Evolutionary conservation across 2,329 filamentous ascomycete genomes (phyloP), one percentile per base, ranked within the genome.

Genomic region (Pyricularia pennisetigena): DNA sequence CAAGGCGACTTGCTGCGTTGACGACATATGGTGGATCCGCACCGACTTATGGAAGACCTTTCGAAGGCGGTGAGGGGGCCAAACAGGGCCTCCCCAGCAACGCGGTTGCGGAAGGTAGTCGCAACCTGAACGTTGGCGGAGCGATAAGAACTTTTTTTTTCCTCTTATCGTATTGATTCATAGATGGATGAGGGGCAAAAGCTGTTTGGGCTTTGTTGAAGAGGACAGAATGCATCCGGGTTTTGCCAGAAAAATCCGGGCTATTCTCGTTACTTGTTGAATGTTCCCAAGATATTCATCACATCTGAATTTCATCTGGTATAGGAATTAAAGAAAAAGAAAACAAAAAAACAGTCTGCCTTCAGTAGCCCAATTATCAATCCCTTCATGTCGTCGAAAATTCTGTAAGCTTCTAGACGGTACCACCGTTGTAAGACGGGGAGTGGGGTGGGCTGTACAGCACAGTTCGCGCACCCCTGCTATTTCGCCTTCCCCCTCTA

Each of bases 391-490:
- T 5, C 57, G 14, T 66, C 35, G 65, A 66, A 66, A 57, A 23
- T 66, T 66, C 65, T 66, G 35, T n/a, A n/a, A 57, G 65, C 41
- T 66, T 66, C 65, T 29, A 66, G 65, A 66, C 41, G 24, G 24
- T 54, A n/a, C 35, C 26, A 62, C 26, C n/a, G 57, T 62, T 28
- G 59, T 28, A 62, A 62, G 14, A 23, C 59, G 59, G 24, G 32
- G 59, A 62, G 32, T 41, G 65, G 65, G 35, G 65, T 66, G 65
- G 65, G n/a, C 54, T 54, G 35, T 49, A 57, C 10, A 61, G 24
- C 57, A 49, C 64, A 66, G 41, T 35, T 20, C 64, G 10, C 64
- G n/a, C 64, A 54, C 65, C 35, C 65, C 65, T 49, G 30, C 30
- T 16, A 26, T 41, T 41, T 66, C 6, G 41, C 49, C 49, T 66